Conservation (phyloP, 1,139 yeast species). For the Scheffersomyces segobiensis region DNA sequence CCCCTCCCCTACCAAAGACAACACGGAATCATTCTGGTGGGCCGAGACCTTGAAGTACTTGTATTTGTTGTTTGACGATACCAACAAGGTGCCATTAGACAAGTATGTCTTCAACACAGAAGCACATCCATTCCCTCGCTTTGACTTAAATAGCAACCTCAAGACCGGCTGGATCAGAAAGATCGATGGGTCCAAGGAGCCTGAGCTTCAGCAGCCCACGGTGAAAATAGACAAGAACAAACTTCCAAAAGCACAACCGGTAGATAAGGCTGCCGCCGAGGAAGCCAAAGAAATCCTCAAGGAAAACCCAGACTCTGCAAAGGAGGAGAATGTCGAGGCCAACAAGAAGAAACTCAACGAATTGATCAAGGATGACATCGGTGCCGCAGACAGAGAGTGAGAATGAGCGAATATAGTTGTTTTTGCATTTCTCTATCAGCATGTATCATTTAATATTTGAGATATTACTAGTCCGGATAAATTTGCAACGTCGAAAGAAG, state of each 20-base stretch:
- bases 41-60: slow-evolving; percentile 91
- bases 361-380: slow-evolving; percentile 14
- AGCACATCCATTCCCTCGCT: slow-evolving; percentile 88
- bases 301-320: slow-evolving; percentile 30
- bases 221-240: slow-evolving; percentile 29
- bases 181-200: slow-evolving; percentile 19
- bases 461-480: neutral
- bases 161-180: slow-evolving; percentile 64
- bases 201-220: slow-evolving; percentile 17
- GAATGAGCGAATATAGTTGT: neutral
- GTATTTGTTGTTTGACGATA: slow-evolving; percentile 75
- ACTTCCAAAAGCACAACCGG: slow-evolving; percentile 47
- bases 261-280: slow-evolving; percentile 38
- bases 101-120: slow-evolving; percentile 85
- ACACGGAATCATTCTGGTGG: slow-evolving; percentile 91
- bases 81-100: slow-evolving; percentile 56
- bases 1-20: slow-evolving; percentile 59
- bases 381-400: neutral
- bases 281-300: slow-evolving; percentile 38
- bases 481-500: neutral
- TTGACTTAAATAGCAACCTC: slow-evolving; percentile 54
- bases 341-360: slow-evolving; percentile 26
- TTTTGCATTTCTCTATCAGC: neutral
- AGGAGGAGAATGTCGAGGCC: slow-evolving; percentile 23
- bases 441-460: neutral